Evolutionary conservation across 257 asterid genomes (phyloP), one percentile per base, ranked within the genome.

Genomic region (Capsicum pubescens): DNA sequence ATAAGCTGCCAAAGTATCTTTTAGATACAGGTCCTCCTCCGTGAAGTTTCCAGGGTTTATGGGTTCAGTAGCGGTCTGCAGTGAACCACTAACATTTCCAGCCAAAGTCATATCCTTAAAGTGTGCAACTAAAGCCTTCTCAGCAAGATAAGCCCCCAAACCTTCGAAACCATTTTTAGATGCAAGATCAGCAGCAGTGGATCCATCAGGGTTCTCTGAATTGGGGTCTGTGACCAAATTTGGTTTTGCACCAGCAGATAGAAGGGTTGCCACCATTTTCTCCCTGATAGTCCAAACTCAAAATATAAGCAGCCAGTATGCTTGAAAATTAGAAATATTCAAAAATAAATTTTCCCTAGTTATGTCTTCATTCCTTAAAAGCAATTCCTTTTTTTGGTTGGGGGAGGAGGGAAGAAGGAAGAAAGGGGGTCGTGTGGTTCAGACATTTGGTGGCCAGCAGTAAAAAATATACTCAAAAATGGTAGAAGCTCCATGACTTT

Each of bases 71-170:
- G 91, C 79, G n/a, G 89, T 83, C 80, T 92, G 97, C 83, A 97
- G 90, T 16, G 97, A 90, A 71, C 96, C 99, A 83, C 98, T 94
- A 74, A 90, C 97, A 70, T 97, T 97, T 87, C 99, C 99, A 85
- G 99, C 98, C 84, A 97, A 66, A 19, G 93, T 90, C 99, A 97
- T 97, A 50, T 93, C 99, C n/a, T 93, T 50, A 66, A 95, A 93
- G 82, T 97, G 99, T 63, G 91, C 89, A 79, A 97, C 95, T 78
- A 97, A 88, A 57, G 93, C 97, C 91, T 95, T 94, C 89, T 97
- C 99, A 4, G 99, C 98, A 78, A 97, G 98, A 91, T 92, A 97
- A 82, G 98, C 99, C 15, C 92, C 97, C 90, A 97, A 92, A 85
- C 99, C 99, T n/a, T 93, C 97, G 8, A 89, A 90, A 35, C 96